Percentiles rank a stretch among this genome's conserved stretches.
Conservation (phyloP, 495 filamentous ascomycete genomes). For the Neurospora terricola region DNA sequence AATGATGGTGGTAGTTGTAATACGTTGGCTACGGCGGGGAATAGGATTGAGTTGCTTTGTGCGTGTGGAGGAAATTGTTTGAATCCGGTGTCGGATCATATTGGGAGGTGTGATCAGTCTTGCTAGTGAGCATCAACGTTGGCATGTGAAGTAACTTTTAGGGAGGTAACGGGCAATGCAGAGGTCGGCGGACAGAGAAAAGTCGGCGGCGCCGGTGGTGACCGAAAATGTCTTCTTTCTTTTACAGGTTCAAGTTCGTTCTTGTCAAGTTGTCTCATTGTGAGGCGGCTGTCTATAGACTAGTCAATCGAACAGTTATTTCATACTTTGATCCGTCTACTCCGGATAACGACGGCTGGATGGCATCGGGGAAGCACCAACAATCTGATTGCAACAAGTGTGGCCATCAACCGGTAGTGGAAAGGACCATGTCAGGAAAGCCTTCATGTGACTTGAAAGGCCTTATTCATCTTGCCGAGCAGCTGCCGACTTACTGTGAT, state of each 20-base stretch:
- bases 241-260: neutral
- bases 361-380: no score
- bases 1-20: conserved; percentile 3
- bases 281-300: neutral
- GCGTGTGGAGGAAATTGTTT: conserved; percentile 28
- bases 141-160: no score
- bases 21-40: conserved; percentile 9
- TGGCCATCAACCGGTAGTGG: no score
- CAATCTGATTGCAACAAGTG: no score
- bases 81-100: conserved; percentile 22
- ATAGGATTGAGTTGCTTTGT: conserved; percentile 28
- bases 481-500: no score
- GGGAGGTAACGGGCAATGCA: no score
- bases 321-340: no score
- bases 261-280: neutral
- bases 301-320: neutral
- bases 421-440: no score
- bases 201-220: neutral
- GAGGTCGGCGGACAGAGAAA: neutral
- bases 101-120: conserved; percentile 20
- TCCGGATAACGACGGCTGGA: no score
- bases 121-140: conserved; percentile 1
- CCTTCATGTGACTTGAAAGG: no score
- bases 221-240: neutral
- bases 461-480: no score